Evolutionary conservation across 192 early-diverging fungal species (phyloP), one percentile per base, ranked within the genome.

Genomic region (Coemansia sp.): DNA sequence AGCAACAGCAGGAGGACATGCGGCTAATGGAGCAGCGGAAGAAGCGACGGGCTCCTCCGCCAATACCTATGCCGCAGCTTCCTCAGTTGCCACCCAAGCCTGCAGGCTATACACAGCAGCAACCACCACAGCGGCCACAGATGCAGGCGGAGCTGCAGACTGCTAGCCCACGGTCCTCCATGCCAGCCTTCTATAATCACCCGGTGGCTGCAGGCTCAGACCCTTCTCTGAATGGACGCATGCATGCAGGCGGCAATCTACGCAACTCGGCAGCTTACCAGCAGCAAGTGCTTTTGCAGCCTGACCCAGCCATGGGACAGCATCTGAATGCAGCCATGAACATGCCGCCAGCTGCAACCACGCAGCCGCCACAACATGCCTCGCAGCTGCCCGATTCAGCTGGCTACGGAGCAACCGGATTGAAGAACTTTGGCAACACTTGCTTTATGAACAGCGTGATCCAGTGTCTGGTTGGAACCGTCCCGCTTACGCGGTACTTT

Each of bases 391-490:
- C 62, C 8, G 82, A 82, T 13, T 66, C 81, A 0, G 72, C 57
- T 14, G 40, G 71, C 18, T 83, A 84, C 41, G 88, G 87, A 11
- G 81, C 80, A 5, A 86, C 87, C 0, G 88, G 90, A 21, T 54
- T 92, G 61, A 85, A 82, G 35, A 92, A 92, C 63, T 63, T 92
- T 50, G 90, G 90, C 51, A 92, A 90, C 60, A 92, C 90, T 3
- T 92, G 90, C 53, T 92, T 83, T 59, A 90, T 91, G 90, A 92
- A 92, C 65, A 84, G 88, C 36, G 82, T 90, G 33, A 81, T 92
- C 43, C 90, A 92, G 55, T 89, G 87, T 50, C 72, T 92, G 20
- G 85, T 81, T 31, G 87, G 83, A 10, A 89, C 90, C 0, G 60
- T 77, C 5, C 86, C 87, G 6, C 75, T 92, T 18, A 79, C 84